Conservation (phyloP, 108 stramenopile species). For the Mediolabrus comicus region DNA sequence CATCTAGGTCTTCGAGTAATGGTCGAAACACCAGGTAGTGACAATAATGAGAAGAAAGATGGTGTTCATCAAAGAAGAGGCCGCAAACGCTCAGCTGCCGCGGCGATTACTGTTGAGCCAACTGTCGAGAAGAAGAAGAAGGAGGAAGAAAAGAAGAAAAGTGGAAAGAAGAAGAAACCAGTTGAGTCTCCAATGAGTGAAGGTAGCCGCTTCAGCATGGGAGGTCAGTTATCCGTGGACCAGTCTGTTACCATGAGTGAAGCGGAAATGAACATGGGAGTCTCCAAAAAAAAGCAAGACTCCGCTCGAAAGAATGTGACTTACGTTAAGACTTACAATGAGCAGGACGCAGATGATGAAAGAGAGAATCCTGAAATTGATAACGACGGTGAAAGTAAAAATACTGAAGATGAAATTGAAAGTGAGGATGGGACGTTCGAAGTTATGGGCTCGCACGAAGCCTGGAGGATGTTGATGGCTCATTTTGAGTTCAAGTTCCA, state of each 20-base stretch:
- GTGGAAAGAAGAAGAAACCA: background rate
- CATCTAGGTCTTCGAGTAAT: constrained; percentile 18
- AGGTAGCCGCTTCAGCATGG: background rate
- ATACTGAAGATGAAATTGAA: background rate
- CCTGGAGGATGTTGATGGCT: constrained; percentile 15
- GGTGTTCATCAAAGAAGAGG: background rate
- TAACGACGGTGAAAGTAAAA: background rate
- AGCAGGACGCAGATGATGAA: background rate
- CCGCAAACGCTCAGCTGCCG: background rate
- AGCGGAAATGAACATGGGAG: background rate
- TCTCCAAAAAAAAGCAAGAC: background rate
- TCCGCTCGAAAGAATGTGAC: background rate
- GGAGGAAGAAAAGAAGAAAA: background rate
- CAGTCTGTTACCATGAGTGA: background rate
- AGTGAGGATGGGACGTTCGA: constrained; percentile 16
- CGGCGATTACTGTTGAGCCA: background rate
- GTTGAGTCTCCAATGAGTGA: background rate
- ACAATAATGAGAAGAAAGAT: background rate
- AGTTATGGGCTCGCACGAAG: constrained; percentile 11
- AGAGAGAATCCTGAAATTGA: background rate
- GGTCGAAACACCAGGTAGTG: background rate
- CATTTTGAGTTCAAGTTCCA: constrained; percentile 14
- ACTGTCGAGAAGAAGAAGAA: background rate
- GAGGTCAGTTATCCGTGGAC: background rate
- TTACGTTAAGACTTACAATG: background rate